These are phyloP conservation scores for Nicotiana benthamiana DNA, from an alignment of 257 asterid genomes.

Conservation along the genomic window DNA sequence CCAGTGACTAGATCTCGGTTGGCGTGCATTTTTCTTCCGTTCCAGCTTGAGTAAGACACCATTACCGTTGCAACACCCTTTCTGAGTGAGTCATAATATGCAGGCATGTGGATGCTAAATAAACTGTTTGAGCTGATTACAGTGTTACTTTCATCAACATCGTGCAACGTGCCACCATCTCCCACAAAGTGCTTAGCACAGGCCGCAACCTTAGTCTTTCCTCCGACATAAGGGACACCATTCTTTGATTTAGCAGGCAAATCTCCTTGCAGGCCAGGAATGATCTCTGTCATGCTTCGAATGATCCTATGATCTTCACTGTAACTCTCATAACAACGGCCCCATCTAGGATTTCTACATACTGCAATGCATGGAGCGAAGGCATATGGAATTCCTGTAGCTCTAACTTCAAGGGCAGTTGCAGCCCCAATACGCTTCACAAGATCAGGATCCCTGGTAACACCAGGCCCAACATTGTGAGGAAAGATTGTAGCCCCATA, in stretches of 20 bases:
- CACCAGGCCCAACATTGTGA: slow-evolving; percentile 79
- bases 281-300: slow-evolving; percentile 20
- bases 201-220: slow-evolving; percentile 47
- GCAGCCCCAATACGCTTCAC: slow-evolving; percentile 73
- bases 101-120: slow-evolving; percentile 58
- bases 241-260: slow-evolving; percentile 10
- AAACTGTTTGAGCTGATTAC: slow-evolving; percentile 37
- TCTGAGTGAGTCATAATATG: slow-evolving; percentile 44
- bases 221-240: slow-evolving; percentile 18
- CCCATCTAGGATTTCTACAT: slow-evolving; percentile 28
- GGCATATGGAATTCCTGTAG: slow-evolving; percentile 70
- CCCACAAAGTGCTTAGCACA: slow-evolving; percentile 78
- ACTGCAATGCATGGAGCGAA: slow-evolving; percentile 75
- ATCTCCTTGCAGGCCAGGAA: slow-evolving; percentile 26
- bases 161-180: slow-evolving; percentile 58
- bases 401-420: slow-evolving; percentile 74
- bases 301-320: slow-evolving; percentile 49
- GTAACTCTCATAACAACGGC: slow-evolving; percentile 38
- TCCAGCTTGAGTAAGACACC: slow-evolving; percentile 73
- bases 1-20: slow-evolving; percentile 41
- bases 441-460: slow-evolving; percentile 62
- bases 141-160: slow-evolving; percentile 53
- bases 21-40: slow-evolving; percentile 55
- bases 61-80: slow-evolving; percentile 64
- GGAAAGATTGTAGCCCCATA: slow-evolving; percentile 62